Evolutionary conservation across 768 basidiomycete species (phyloP).

Genomic region (Sarcodon aspratus): DNA sequence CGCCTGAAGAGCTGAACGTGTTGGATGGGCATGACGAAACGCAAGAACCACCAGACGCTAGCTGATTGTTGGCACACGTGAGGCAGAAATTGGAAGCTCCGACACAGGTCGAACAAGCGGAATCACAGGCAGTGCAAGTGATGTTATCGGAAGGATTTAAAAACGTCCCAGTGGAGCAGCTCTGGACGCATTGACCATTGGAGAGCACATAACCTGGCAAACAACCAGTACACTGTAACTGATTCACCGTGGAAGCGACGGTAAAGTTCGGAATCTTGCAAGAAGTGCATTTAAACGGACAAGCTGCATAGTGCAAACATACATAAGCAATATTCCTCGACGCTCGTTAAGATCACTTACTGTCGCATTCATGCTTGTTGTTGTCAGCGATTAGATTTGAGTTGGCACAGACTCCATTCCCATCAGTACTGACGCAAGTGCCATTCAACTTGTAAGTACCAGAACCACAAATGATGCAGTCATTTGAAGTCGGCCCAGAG

Average conservation of each 20-base stretch:
- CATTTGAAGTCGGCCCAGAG: constrained; percentile 49
- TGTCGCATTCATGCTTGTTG: constrained; percentile 73
- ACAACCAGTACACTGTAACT: constrained; percentile 69
- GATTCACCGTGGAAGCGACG: constrained; percentile 48
- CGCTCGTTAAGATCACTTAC: constrained; percentile 30
- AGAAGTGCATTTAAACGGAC: constrained; percentile 72
- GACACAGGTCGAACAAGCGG: constrained; percentile 62
- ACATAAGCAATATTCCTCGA: neutral
- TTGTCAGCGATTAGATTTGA: constrained; percentile 70
- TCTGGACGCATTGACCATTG: constrained; percentile 54
- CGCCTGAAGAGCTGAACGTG: constrained; percentile 51
- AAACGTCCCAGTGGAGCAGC: constrained; percentile 68
- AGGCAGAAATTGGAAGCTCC: constrained; percentile 63
- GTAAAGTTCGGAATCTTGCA: constrained; percentile 70
- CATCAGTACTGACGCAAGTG: constrained; percentile 53
- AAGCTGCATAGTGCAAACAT: constrained; percentile 33
- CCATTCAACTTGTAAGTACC: constrained; percentile 58
- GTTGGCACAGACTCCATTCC: constrained; percentile 62
- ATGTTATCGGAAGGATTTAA: constrained; percentile 59
- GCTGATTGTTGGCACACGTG: constrained; percentile 52
- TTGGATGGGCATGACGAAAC: constrained; percentile 64
- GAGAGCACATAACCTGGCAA: constrained; percentile 67
- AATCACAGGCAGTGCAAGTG: constrained; percentile 59
- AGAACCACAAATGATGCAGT: constrained; percentile 58
- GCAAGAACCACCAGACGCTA: constrained; percentile 68